Base-by-base conservation (phyloP, 352 stramenopile species). In the Globisporangium echinulatum region DNA sequence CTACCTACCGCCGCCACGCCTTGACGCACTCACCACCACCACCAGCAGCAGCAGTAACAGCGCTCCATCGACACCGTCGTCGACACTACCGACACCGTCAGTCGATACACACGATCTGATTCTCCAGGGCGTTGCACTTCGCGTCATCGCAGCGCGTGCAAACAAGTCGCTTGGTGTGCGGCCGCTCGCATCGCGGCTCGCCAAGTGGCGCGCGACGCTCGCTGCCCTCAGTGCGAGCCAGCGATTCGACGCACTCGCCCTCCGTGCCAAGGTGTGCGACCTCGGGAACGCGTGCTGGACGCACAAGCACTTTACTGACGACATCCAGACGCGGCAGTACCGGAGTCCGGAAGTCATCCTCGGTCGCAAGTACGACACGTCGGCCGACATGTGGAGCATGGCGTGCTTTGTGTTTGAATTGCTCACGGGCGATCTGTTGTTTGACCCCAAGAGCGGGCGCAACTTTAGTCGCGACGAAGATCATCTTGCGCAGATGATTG, bases 251-350 rank as follows among this genome's bases (percentile, higher is more conserved):
- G 61, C 87, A 53, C 72, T 88, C 56, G 71, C 77, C 33, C 73
- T 94, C 40, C 70, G 85, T 43, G 71, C 74, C 9, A 95, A 96
- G 62, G 79, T 99, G 50, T 98, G 98, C 38, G 97, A 99, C 79
- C 73, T 99, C n/a, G 98, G 98, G 58, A 99, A 99, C 71, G 97
- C 97, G 1, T 99, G 98, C 73, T 99, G 97, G 96, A 99, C 91
- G 15, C 78, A 98, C 63, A 97, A 98, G 62, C 97, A 99, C 75
- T 99, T 99, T 70, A 99, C 96, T 49, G 95, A 99, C 68, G 97
- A 99, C 68, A 99, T 99, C 66, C 98, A 99, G 75, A 99, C 98
- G 19, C 85, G 98, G n/a, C 98, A 99, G 79, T 99, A 99, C 71
- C 90, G 98, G 5, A 97, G 88, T 44, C 98, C 98, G 7, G 98